Evolutionary conservation across 331 rosid genomes (phyloP).

Genomic region (Malus hybrid): DNA sequence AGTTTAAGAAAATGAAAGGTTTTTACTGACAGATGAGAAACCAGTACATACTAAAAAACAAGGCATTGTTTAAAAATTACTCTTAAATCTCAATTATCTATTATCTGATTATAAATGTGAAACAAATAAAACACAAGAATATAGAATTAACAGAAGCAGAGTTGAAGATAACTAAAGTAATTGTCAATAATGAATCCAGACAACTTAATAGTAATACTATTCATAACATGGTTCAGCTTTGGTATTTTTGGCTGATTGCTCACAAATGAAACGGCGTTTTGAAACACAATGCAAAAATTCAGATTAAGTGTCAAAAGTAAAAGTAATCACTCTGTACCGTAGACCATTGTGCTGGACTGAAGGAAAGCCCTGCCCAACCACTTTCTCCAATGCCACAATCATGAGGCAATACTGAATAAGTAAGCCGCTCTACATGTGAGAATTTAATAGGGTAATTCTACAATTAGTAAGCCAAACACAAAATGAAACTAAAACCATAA

Average conservation of each 20-base stretch:
- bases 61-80: not conserved
- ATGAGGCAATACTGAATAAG: conserved; percentile 67
- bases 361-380: conserved; percentile 90
- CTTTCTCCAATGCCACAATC: conserved; percentile 79
- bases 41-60: not conserved
- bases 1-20: not conserved
- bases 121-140: not conserved
- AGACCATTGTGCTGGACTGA: conserved; percentile 69
- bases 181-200: not conserved
- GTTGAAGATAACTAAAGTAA: not conserved
- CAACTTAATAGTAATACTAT: not conserved
- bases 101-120: not conserved
- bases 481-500: conserved; percentile 1
- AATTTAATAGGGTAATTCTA: conserved; percentile 13
- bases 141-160: not conserved
- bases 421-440: conserved; percentile 65
- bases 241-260: not conserved
- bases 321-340: conserved; percentile 31
- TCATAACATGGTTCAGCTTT: not conserved
- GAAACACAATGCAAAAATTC: not conserved
- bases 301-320: not conserved
- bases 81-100: not conserved
- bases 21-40: not conserved
- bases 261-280: not conserved
- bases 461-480: conserved; percentile 11